Percentiles rank a stretch among this genome's conserved stretches.
phyloP scores from a whole-genome alignment of 2,329 filamentous ascomycete species.

The Colletotrichum kahawae region DNA sequence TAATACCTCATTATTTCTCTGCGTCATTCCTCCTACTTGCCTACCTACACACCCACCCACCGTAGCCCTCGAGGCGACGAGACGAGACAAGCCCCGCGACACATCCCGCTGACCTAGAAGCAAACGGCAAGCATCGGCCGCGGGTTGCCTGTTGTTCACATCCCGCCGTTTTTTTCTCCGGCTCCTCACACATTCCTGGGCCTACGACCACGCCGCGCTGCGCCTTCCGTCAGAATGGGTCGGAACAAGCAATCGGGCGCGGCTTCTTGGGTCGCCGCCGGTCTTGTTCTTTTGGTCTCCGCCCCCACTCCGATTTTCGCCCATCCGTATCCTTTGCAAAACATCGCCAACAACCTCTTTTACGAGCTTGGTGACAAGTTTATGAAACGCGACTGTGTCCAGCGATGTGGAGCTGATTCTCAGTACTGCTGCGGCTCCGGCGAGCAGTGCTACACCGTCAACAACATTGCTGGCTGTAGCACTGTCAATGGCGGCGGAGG shows the following conservation, averaged over 20 bases:
- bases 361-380: conserved; percentile 55
- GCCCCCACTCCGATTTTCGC: conserved; percentile 40
- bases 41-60: background rate
- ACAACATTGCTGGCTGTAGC: conserved; percentile 56
- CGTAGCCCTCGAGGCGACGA: background rate
- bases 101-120: background rate
- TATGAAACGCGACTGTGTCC: conserved; percentile 53
- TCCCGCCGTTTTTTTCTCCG: background rate
- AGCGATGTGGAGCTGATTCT: conserved; percentile 59
- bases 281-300: conserved; percentile 45
- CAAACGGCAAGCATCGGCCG: background rate
- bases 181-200: conserved; percentile 33
- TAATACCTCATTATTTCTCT: conserved; percentile 16
- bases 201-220: conserved; percentile 29
- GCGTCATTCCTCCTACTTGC: background rate
- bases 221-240: conserved; percentile 19
- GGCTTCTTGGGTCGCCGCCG: conserved; percentile 22
- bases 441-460: conserved; percentile 56
- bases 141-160: background rate
- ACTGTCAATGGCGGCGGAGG: conserved; percentile 36
- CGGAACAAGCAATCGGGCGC: conserved; percentile 1
- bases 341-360: conserved; percentile 45
- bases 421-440: conserved; percentile 59
- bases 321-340: conserved; percentile 47
- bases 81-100: background rate